phyloP scores from a whole-genome alignment of 768 basidiomycete genomes.

The Coprinopsis strossmayeri region DNA sequence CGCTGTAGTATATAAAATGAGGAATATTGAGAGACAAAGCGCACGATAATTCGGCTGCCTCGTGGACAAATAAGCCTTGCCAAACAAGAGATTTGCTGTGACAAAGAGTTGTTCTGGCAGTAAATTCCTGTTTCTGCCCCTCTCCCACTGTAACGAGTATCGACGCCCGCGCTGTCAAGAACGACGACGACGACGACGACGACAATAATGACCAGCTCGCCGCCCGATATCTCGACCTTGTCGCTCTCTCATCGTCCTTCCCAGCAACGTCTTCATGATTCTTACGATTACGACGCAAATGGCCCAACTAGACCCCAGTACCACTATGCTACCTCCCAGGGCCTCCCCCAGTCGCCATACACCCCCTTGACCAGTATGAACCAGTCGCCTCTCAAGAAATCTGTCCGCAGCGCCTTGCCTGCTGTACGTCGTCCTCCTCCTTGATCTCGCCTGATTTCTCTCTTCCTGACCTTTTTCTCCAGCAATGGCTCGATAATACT shows the following conservation, averaged over 20 bases:
- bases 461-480: constrained; percentile 17
- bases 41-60: not conserved
- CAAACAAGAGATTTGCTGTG: constrained; percentile 20
- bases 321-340: constrained; percentile 62
- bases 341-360: constrained; percentile 50
- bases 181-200: constrained; percentile 18
- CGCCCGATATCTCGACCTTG: constrained; percentile 74
- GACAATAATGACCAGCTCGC: constrained; percentile 70
- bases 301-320: constrained; percentile 51
- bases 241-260: constrained; percentile 55
- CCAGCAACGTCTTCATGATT: constrained; percentile 79
- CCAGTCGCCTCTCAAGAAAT: constrained; percentile 71
- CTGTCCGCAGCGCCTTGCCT: constrained; percentile 60
- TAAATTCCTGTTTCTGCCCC: constrained; percentile 22
- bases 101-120: constrained; percentile 18
- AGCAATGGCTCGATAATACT: constrained; percentile 86
- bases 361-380: constrained; percentile 48
- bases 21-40: constrained; percentile 1
- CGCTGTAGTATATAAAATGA: constrained; percentile 1
- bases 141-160: constrained; percentile 26
- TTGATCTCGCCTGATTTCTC: constrained; percentile 17
- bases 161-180: constrained; percentile 15
- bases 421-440: constrained; percentile 43
- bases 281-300: constrained; percentile 77
- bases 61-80: constrained; percentile 14